Percentiles rank a stretch among this genome's conserved stretches.
Conservation (phyloP, 2,329 filamentous ascomycete species). For the Emergomyces africanus region DNA sequence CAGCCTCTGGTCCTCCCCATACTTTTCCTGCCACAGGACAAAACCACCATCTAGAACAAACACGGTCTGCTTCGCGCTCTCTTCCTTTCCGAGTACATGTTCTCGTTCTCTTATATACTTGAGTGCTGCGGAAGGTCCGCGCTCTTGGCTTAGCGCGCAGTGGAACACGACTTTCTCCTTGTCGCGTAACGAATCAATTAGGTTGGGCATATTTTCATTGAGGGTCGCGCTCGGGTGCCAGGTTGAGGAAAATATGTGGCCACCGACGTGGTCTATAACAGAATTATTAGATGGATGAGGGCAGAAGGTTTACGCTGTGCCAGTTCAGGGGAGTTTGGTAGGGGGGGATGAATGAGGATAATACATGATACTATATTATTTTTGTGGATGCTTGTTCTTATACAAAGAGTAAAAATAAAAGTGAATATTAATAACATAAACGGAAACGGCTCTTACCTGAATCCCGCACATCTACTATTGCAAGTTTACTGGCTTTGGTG, state of each 20-base stretch:
- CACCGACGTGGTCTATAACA: conserved; percentile 65
- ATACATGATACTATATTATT: background rate
- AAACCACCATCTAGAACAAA: conserved; percentile 77
- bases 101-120: conserved; percentile 56
- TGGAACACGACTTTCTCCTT: conserved; percentile 87
- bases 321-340: background rate
- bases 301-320: background rate
- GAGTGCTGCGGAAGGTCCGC: conserved; percentile 74
- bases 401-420: background rate
- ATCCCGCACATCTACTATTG: conserved; percentile 82
- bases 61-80: conserved; percentile 51
- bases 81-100: conserved; percentile 30
- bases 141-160: conserved; percentile 81
- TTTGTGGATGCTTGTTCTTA: background rate
- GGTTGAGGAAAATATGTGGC: conserved; percentile 66
- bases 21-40: conserved; percentile 73
- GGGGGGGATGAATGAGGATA: background rate
- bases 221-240: conserved; percentile 64
- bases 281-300: background rate
- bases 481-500: conserved; percentile 38
- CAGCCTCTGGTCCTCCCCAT: conserved; percentile 60
- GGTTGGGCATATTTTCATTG: conserved; percentile 64
- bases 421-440: conserved; percentile 1
- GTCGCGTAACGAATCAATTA: conserved; percentile 63
- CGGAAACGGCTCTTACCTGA: conserved; percentile 41